Base-by-base conservation (phyloP, 1,284 basidiomycete species). In the Tilletia caries region DNA sequence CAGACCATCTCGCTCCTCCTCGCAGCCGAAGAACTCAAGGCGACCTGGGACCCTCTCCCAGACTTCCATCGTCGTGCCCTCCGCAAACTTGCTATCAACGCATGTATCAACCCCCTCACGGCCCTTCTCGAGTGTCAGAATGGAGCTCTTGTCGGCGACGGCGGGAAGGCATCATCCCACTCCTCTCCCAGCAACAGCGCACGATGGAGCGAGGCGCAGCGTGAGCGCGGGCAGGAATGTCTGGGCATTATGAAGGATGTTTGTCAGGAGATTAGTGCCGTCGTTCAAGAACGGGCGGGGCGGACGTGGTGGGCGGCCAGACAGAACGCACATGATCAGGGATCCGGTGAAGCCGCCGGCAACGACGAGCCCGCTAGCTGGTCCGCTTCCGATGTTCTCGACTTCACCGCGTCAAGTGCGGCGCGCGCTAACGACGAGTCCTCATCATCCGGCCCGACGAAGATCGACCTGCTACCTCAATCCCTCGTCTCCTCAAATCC, bases 71-170 rank as follows among this genome's bases (percentile, higher is more conserved):
- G 89, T 37, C 86, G 87, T 5, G 88, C 94, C 84, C 88, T 92
- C 37, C 89, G 89, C 73, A 96, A 95, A 84, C 86, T 97, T 67
- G 92, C 91, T 41, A 88, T 92, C 74, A 95, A 96, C 82, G 87
- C 90, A 15, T 88, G 90, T 78, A 89, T 98, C 84, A 95, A 97
- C 80, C 90, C 95, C 0, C 86, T 98, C 73, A 93, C 93, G 0
- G 91, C 92, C 0, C 83, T 97, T 20, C 85, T 93, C 71, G 88
- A 89, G 60, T 91, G 93, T 77, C 87, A 88, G 68, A 97, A 96
- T 78, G 93, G 93, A 23, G 88, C 89, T 0, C 82, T 85, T n/a
- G 77, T 79, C 67, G 37, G 37, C 15, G 37, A 15, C 2, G 79
- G 78, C 25, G 76, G 76, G 18, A 70, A 70, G 34, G 65, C 76